Percentiles rank a stretch among this genome's conserved stretches.
These are phyloP conservation scores for Cephalotrichum gorgonifer DNA, from an alignment of 2,329 filamentous ascomycete genomes.

Conservation along the genomic window DNA sequence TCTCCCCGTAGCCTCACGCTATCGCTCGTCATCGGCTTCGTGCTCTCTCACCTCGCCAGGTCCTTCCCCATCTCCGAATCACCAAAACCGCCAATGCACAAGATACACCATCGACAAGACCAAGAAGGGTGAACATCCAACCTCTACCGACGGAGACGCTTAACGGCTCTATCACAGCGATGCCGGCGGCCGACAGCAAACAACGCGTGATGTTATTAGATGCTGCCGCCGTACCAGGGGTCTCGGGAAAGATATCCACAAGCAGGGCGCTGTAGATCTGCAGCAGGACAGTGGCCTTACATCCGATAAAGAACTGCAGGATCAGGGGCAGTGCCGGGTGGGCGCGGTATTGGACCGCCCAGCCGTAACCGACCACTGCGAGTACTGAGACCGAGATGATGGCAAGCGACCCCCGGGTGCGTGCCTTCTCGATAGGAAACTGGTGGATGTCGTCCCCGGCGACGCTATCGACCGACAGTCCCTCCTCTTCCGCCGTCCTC, in stretches of 20 bases:
- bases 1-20: too few species aligned
- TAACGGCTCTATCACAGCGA: not conserved
- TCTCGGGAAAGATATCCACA: constrained; percentile 43
- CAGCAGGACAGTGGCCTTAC: not conserved
- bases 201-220: constrained; percentile 47
- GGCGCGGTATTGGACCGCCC: constrained; percentile 30
- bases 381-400: constrained; percentile 38
- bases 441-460: constrained; percentile 35
- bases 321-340: constrained; percentile 36
- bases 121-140: not conserved
- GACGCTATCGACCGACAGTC: constrained; percentile 40
- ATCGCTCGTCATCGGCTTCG: too few species aligned
- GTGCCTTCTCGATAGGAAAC: constrained; percentile 41
- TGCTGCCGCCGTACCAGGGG: constrained; percentile 42
- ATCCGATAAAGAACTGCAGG: constrained; percentile 33
- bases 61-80: not conserved
- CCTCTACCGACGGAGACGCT: not conserved
- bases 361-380: constrained; percentile 39
- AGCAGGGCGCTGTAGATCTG: constrained; percentile 34
- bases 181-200: not conserved
- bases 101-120: not conserved
- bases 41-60: too few species aligned
- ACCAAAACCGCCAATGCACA: not conserved
- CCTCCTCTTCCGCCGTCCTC: constrained; percentile 43
- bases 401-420: constrained; percentile 38